A percentile compares a stretch with the other conserved stretches of the same genome.
phyloP scores from a whole-genome alignment of 2,329 filamentous ascomycete genomes.

The Nemania sp. region DNA sequence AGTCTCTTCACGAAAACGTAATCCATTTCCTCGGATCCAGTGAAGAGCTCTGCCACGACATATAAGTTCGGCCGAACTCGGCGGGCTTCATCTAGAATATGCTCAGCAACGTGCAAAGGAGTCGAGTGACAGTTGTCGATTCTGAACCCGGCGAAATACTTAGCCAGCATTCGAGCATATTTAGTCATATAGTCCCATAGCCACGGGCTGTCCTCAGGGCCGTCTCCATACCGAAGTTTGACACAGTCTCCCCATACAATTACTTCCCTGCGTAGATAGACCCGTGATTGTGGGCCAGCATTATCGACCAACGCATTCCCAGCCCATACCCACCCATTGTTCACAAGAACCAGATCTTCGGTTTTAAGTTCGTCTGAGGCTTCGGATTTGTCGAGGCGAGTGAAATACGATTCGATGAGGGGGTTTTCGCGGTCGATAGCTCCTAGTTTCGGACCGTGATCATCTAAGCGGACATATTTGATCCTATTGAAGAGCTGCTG shows the following conservation, averaged over 20 bases:
- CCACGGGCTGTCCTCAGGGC: constrained; percentile 87
- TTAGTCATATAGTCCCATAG: constrained; percentile 96
- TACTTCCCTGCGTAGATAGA: constrained; percentile 95
- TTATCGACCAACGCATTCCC: constrained; percentile 95
- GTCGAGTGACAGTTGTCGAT: constrained; percentile 99
- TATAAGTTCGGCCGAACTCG: constrained; percentile 88
- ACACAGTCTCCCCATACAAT: constrained; percentile 99
- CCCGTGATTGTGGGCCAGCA: constrained; percentile 86
- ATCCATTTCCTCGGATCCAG: constrained; percentile 94
- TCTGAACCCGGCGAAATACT: constrained; percentile 93
- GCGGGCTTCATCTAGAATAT: constrained; percentile 93
- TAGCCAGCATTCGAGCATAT: constrained; percentile 92
- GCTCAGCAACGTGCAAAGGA: constrained; percentile 91
- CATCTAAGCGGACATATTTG: constrained; percentile 94
- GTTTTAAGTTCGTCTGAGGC: constrained; percentile 80
- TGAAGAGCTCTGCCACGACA: constrained; percentile 94
- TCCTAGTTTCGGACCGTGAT: constrained; percentile 87
- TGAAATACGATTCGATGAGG: constrained; percentile 95
- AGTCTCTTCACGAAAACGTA: constrained; percentile 95
- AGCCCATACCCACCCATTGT: constrained; percentile 99
- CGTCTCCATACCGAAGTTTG: constrained; percentile 88
- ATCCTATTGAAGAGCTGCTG: constrained; percentile 94
- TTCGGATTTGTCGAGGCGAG: constrained; percentile 82
- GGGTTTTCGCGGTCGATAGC: constrained; percentile 81
- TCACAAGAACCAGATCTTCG: constrained; percentile 83